Evolutionary conservation across 305 asterid genomes (phyloP), one percentile per base, ranked within the genome.

Genomic region (Ruellia speciosa): DNA sequence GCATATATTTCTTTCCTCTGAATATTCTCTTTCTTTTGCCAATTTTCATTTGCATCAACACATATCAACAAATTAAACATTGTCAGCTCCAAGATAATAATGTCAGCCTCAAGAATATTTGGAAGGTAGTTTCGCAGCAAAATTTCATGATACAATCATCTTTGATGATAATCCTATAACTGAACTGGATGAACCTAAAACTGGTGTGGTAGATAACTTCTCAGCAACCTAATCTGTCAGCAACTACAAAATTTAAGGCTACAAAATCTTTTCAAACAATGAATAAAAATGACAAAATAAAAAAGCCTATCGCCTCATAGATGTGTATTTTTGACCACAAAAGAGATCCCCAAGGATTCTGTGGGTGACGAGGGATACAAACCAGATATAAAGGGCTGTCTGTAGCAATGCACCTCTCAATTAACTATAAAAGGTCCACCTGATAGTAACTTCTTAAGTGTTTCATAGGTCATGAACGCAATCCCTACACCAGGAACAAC

Each of bases 401-500:
- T 24, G 31, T 24, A 4, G 31, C 31, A 24, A 24, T 24, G 31
- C 31, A 24, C 31, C 39, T 2, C 19, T 2, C 19, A 9, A 47
- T 58, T 75, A 85, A 69, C 74, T 70, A 58, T 4, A 69, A n/a
- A 75, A 41, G 83, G 68, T 40, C 75, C 80, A 31, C 62, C 20
- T 14, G 96, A 84, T 18, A 92, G 80, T 62, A 88, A 72, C 79
- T 77, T 84, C 83, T 81, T 88, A 81, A 92, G 73, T 5, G 92
- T 82, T 70, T 92, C 99, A 3, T 92, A 92, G 8, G 99, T 84
- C 99, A 92, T 88, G 81, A 92, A 92, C 66, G 81, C 97, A 65
- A 92, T 86, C 58, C 96, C 99, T 16, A 88, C 95, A 35, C 97
- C 70, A 1, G 99, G 99, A 58, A 93, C 95, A 61, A 93, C 99